These are phyloP conservation scores for Malus hybrid DNA, from an alignment of 331 rosid genomes.

Conservation along the genomic window DNA sequence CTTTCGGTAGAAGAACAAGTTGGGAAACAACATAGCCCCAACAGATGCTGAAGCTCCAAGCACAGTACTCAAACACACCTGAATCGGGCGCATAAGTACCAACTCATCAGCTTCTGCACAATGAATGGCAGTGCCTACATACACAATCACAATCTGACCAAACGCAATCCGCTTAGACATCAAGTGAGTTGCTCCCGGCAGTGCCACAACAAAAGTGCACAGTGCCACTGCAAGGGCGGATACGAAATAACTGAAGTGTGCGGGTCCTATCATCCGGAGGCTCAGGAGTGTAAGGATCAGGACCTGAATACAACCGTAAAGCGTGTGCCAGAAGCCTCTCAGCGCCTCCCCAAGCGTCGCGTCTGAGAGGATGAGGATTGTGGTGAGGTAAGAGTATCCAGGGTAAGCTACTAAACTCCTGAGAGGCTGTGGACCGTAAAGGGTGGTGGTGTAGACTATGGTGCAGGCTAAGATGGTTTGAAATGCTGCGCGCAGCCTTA, in stretches of 20 bases:
- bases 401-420: conserved; percentile 38
- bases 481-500: conserved; percentile 39
- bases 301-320: conserved; percentile 48
- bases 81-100: conserved; percentile 48
- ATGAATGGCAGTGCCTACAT: conserved; percentile 39
- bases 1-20: not conserved
- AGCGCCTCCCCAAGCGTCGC: conserved; percentile 58
- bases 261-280: conserved; percentile 46
- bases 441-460: conserved; percentile 40
- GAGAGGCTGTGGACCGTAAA: conserved; percentile 40
- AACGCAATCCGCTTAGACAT: conserved; percentile 50
- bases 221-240: conserved; percentile 48
- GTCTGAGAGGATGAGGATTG: conserved; percentile 40
- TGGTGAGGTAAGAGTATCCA: conserved; percentile 64
- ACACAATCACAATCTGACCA: conserved; percentile 58
- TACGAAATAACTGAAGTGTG: conserved; percentile 20
- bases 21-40: conserved; percentile 55
- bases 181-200: conserved; percentile 44
- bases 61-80: conserved; percentile 47
- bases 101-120: conserved; percentile 32
- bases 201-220: conserved; percentile 43
- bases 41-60: conserved; percentile 54
- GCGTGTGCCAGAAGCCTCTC: conserved; percentile 43
- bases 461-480: conserved; percentile 49
- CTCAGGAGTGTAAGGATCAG: conserved; percentile 45